These are phyloP conservation scores for Fusarium secorum DNA, from an alignment of 2,329 filamentous ascomycete species.

Conservation along the genomic window DNA sequence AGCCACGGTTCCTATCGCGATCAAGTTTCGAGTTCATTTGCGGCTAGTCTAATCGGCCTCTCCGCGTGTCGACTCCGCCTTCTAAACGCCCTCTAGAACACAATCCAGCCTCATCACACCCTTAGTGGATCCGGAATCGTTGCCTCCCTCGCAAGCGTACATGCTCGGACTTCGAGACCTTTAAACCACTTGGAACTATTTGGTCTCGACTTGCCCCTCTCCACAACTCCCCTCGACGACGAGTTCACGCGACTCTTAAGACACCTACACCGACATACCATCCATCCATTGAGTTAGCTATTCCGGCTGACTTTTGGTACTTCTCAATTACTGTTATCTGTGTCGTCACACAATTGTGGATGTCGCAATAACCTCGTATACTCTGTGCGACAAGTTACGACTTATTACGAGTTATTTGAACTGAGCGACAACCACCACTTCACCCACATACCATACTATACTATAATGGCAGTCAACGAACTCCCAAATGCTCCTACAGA, in stretches of 20 bases:
- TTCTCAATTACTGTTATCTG: neutral
- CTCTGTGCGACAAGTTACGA: constrained; percentile 23
- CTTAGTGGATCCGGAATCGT: constrained; percentile 33
- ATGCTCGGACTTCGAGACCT: constrained; percentile 29
- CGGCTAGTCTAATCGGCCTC: constrained; percentile 32
- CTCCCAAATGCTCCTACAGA: constrained; percentile 32
- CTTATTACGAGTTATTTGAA: neutral
- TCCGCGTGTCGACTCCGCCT: constrained; percentile 24
- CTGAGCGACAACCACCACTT: neutral
- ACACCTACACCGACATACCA: constrained; percentile 12
- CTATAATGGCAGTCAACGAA: constrained; percentile 39
- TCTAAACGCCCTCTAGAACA: constrained; percentile 28
- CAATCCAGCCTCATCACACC: constrained; percentile 25
- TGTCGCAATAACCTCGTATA: constrained; percentile 10
- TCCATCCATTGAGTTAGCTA: neutral
- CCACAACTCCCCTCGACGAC: constrained; percentile 3
- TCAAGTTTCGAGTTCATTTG: constrained; percentile 11
- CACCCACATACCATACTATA: neutral
- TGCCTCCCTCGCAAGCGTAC: constrained; percentile 23
- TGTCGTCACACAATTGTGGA: constrained; percentile 2
- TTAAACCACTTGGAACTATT: constrained; percentile 39
- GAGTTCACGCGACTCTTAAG: constrained; percentile 17
- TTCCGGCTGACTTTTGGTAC: neutral
- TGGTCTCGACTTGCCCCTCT: constrained; percentile 30
- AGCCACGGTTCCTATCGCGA: constrained; percentile 23